phyloP scores from a whole-genome alignment of 2,329 filamentous ascomycete species.

The Pestalotiopsis sp. region DNA sequence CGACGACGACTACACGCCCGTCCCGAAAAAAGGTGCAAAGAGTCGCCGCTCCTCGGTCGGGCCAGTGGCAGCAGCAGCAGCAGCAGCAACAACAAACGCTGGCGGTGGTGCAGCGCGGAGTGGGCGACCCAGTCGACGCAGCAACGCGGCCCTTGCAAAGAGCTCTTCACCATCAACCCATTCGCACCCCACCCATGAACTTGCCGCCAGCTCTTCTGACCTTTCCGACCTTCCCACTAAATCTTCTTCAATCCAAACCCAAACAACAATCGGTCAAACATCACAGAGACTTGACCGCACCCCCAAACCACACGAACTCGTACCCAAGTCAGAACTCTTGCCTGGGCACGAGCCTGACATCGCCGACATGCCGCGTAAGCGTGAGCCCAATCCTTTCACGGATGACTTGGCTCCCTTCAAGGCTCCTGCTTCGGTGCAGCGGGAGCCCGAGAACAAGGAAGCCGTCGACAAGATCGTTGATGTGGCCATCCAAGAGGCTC shows the following conservation, averaged over 20 bases:
- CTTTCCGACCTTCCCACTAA: background rate
- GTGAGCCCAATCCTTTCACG: background rate
- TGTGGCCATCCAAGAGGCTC: constrained; percentile 58
- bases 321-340: background rate
- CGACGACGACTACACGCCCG: constrained; percentile 46
- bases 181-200: background rate
- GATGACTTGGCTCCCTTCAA: constrained; percentile 12
- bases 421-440: constrained; percentile 9
- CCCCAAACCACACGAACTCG: background rate
- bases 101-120: constrained; percentile 12
- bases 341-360: background rate
- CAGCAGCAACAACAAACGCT: constrained; percentile 5
- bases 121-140: constrained; percentile 11
- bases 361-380: background rate
- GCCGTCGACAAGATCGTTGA: constrained; percentile 56
- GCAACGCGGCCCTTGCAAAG: constrained; percentile 14
- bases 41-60: constrained; percentile 18
- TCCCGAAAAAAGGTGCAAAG: constrained; percentile 36
- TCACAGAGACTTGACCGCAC: background rate
- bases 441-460: constrained; percentile 39
- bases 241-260: background rate
- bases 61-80: constrained; percentile 5
- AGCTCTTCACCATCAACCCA: constrained; percentile 15
- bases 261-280: background rate
- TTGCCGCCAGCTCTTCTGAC: background rate